A percentile compares a stretch with the other conserved stretches of the same genome.
phyloP scores from a whole-genome alignment of 257 asterid species.

The Mitragyna speciosa region DNA sequence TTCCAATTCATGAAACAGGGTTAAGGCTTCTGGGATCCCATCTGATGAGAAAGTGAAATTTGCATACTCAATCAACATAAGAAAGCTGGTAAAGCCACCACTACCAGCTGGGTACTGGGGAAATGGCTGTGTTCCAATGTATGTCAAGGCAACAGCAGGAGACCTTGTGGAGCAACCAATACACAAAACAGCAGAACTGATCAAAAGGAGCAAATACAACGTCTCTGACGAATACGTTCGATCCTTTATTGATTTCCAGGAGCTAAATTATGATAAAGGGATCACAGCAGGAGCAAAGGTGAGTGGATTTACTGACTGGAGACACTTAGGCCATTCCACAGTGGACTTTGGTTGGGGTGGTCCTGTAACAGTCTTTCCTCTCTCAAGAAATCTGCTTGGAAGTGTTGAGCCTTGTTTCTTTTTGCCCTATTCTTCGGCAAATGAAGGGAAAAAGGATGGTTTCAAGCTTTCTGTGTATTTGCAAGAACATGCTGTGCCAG shows the following conservation, averaged over 20 bases:
- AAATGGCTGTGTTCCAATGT: slow-evolving; percentile 86
- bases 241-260: slow-evolving; percentile 70
- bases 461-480: slow-evolving; percentile 56
- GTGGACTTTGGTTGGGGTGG: slow-evolving; percentile 91
- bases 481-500: slow-evolving; percentile 49
- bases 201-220: slow-evolving; percentile 68
- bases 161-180: slow-evolving; percentile 57
- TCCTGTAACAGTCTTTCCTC: slow-evolving; percentile 65
- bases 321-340: slow-evolving; percentile 89
- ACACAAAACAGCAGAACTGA: slow-evolving; percentile 50
- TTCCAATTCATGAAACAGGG: slow-evolving; percentile 38
- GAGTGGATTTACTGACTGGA: slow-evolving; percentile 89
- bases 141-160: slow-evolving; percentile 52
- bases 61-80: slow-evolving; percentile 61
- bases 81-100: slow-evolving; percentile 55
- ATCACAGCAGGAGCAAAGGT: slow-evolving; percentile 60
- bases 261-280: slow-evolving; percentile 57
- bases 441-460: slow-evolving; percentile 43
- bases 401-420: slow-evolving; percentile 73
- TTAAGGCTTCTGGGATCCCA: slow-evolving; percentile 34
- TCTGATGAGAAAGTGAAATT: slow-evolving; percentile 60
- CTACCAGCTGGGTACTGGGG: slow-evolving; percentile 83
- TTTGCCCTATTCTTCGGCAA: slow-evolving; percentile 49
- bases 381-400: slow-evolving; percentile 63
- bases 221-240: slow-evolving; percentile 53